Conservation (phyloP, 2,329 filamentous ascomycete species). For the Lasiodiplodia citricola region DNA sequence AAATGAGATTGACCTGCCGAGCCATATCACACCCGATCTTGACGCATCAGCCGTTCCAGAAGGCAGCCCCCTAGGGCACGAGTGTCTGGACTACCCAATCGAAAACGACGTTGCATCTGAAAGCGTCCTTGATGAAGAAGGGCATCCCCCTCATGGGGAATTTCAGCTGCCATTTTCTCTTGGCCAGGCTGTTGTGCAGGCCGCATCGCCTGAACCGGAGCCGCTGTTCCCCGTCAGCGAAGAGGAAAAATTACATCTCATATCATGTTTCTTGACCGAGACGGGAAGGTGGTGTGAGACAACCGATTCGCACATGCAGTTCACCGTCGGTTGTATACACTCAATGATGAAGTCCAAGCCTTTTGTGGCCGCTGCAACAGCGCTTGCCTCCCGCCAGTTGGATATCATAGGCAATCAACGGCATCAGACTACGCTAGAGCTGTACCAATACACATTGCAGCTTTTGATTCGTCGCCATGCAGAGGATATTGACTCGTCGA, state of each 20-base stretch:
- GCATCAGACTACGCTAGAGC: not conserved
- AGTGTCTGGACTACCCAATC: too few relatives aligned
- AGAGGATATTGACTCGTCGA: not conserved
- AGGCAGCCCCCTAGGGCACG: too few relatives aligned
- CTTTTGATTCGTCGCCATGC: not conserved
- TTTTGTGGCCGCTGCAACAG: not conserved
- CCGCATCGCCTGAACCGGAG: not conserved
- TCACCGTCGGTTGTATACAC: not conserved
- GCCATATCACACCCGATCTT: too few relatives aligned
- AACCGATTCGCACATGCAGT: not conserved
- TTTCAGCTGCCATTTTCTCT: not conserved
- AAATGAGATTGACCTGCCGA: not conserved
- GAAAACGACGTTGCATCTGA: too few relatives aligned
- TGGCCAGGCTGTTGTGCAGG: not conserved
- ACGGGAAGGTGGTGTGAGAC: slow-evolving; percentile 4
- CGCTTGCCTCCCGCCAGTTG: slow-evolving; percentile 3
- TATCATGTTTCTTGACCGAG: not conserved
- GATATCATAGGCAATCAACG: not conserved
- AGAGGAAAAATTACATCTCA: not conserved
- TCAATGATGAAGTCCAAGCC: not conserved
- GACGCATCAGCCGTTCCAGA: too few relatives aligned
- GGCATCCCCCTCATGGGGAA: too few relatives aligned
- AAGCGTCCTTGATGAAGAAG: too few relatives aligned
- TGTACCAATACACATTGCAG: slow-evolving; percentile 3
- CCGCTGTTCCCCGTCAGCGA: not conserved